These are phyloP conservation scores for Penicillium sp. DNA, from an alignment of 2,329 filamentous ascomycete genomes.

Conservation along the genomic window DNA sequence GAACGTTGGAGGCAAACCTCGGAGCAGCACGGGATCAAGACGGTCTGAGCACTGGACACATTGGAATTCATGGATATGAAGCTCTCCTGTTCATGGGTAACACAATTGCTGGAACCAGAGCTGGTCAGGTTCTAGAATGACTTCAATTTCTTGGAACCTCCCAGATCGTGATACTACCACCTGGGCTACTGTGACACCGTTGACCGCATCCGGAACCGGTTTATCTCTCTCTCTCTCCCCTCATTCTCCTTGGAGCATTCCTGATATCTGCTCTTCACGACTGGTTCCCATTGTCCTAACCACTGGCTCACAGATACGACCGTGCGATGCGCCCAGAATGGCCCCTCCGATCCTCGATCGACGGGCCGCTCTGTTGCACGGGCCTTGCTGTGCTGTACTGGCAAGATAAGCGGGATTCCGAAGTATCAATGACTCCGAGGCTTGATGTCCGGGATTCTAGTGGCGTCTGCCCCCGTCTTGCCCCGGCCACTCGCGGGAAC, in stretches of 20 bases:
- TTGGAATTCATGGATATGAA: no score
- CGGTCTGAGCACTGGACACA: background rate
- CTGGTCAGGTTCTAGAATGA: background rate
- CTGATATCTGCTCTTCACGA: no score
- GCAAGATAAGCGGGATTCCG: background rate
- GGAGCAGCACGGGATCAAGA: slow-evolving; percentile 4
- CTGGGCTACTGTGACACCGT: no score
- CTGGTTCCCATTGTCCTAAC: background rate
- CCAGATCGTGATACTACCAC: background rate
- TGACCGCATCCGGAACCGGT: background rate
- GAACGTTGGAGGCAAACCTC: slow-evolving; percentile 1
- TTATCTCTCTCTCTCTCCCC: no score
- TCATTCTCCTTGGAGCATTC: no score
- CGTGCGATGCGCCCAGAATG: background rate
- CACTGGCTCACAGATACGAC: background rate
- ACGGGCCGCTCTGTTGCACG: slow-evolving; percentile 5
- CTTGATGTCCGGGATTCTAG: background rate
- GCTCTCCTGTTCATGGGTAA: background rate
- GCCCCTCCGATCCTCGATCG: slow-evolving; percentile 1
- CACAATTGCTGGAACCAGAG: background rate
- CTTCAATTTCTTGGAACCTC: background rate
- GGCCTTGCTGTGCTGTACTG: background rate
- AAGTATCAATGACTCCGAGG: background rate
- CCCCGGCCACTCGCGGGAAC: background rate
- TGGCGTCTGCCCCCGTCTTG: background rate